These are phyloP conservation scores for Mucor racemosus DNA, from an alignment of 371 early-diverging fungal species.

Conservation along the genomic window DNA sequence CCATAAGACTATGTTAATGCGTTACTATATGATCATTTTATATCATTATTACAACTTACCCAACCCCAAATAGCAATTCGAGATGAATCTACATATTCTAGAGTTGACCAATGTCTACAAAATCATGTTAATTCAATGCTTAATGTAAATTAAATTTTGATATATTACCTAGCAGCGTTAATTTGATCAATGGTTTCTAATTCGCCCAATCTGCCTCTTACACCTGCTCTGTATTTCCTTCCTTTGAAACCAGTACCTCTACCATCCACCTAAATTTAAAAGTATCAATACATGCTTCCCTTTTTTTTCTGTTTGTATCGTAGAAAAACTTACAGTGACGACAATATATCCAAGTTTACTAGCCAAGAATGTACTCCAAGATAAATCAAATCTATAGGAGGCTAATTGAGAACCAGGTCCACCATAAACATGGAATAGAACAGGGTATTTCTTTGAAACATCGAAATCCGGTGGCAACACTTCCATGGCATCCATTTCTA, in stretches of 20 bases:
- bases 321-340: constrained; percentile 38
- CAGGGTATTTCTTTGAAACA: constrained; percentile 71
- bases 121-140: background rate
- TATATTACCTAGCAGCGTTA: constrained; percentile 69
- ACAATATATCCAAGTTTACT: constrained; percentile 56
- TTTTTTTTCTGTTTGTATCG: background rate
- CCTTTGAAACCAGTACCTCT: constrained; percentile 91
- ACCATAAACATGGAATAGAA: constrained; percentile 88
- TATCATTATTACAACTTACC: constrained; percentile 35
- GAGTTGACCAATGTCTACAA: constrained; percentile 56
- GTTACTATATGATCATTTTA: too few relatives aligned
- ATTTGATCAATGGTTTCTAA: constrained; percentile 87
- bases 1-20: constrained; percentile 77
- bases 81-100: constrained; percentile 77
- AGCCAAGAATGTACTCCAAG: constrained; percentile 73
- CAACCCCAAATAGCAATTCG: constrained; percentile 97
- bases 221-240: constrained; percentile 74
- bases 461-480: constrained; percentile 85
- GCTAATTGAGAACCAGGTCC: constrained; percentile 91
- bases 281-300: background rate
- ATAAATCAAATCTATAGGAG: constrained; percentile 62
- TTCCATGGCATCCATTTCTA: constrained; percentile 70
- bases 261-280: constrained; percentile 68
- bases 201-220: constrained; percentile 78
- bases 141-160: background rate